Evolutionary conservation across 345 rosid species (phyloP).

Genomic region (Orychophragmus violaceus): DNA sequence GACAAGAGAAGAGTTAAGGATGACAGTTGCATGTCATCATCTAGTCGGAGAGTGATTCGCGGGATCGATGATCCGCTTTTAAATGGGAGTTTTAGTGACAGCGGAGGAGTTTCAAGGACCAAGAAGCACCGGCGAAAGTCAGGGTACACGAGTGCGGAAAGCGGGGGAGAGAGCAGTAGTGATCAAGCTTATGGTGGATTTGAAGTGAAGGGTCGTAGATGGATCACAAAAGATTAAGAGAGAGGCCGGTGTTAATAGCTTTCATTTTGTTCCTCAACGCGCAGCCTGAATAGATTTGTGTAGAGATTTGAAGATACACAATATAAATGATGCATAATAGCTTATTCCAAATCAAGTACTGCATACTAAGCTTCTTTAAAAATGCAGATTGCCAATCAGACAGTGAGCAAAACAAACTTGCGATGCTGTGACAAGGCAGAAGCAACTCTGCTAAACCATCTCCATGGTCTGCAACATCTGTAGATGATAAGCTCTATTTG

Average conservation of each 20-base stretch:
- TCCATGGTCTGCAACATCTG: constrained; percentile 74
- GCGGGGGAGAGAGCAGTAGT: constrained; percentile 96
- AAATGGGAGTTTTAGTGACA: constrained; percentile 84
- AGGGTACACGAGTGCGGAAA: constrained; percentile 72
- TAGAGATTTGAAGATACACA: constrained; percentile 28
- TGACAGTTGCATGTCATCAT: constrained; percentile 68
- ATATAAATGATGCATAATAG: not conserved
- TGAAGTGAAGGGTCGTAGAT: constrained; percentile 69
- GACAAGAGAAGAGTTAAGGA: constrained; percentile 77
- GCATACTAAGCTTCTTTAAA: not conserved
- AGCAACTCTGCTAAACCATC: constrained; percentile 35
- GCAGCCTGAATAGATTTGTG: constrained; percentile 20
- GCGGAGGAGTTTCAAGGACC: constrained; percentile 55
- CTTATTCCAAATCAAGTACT: not conserved
- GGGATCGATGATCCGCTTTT: constrained; percentile 97
- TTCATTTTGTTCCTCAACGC: too few relatives aligned
- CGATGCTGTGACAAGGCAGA: constrained; percentile 75
- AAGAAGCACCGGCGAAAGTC: constrained; percentile 69
- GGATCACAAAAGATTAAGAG: constrained; percentile 86
- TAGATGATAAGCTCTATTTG: too few relatives aligned
- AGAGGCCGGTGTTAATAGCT: too few relatives aligned
- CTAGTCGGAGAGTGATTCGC: constrained; percentile 61
- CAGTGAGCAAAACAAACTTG: constrained; percentile 55
- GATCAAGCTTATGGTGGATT: constrained; percentile 73
- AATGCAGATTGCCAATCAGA: constrained; percentile 14